Conservation (phyloP, 805 yeast species). For the Sungouiella blattae region DNA sequence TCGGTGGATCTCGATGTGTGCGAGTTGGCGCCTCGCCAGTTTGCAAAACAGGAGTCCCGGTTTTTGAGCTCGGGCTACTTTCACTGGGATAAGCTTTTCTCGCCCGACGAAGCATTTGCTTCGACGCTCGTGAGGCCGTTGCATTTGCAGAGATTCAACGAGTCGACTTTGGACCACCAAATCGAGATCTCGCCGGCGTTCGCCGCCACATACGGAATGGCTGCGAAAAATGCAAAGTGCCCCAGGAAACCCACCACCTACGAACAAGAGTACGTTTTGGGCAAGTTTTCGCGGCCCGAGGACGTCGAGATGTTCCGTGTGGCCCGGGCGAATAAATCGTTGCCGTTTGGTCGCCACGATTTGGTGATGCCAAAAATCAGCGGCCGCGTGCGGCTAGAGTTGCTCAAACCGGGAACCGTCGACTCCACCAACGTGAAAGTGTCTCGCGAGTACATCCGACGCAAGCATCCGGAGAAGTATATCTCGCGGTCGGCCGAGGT, state of each 20-base stretch:
- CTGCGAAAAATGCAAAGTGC: slow-evolving; percentile 23
- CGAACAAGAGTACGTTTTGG: slow-evolving; percentile 26
- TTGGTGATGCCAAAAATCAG: slow-evolving; percentile 38
- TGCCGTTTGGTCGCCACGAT: slow-evolving; percentile 19
- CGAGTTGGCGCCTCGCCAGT: slow-evolving; percentile 27
- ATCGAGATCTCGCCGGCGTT: slow-evolving; percentile 30
- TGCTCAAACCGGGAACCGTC: slow-evolving; percentile 32
- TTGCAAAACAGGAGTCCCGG: slow-evolving; percentile 6
- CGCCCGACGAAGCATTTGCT: slow-evolving; percentile 39
- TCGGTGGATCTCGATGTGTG: slow-evolving; percentile 22
- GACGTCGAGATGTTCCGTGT: slow-evolving; percentile 22
- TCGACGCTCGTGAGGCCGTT: slow-evolving; percentile 42
- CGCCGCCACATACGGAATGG: slow-evolving; percentile 24
- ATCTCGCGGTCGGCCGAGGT: slow-evolving; percentile 8
- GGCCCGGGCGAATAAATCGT: slow-evolving; percentile 2
- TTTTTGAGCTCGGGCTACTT: slow-evolving; percentile 38
- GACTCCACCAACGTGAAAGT: slow-evolving; percentile 38
- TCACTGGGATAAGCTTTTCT: slow-evolving; percentile 39
- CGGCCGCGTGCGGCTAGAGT: slow-evolving; percentile 48
- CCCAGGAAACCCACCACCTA: slow-evolving; percentile 24
- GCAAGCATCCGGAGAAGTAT: slow-evolving; percentile 3
- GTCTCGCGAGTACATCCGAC: slow-evolving; percentile 20
- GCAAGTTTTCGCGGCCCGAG: slow-evolving; percentile 23
- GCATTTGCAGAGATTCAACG: slow-evolving; percentile 17
- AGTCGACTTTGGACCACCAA: slow-evolving; percentile 17